Evolutionary conservation across 2,329 filamentous ascomycete species (phyloP), one percentile per base, ranked within the genome.

Genomic region (Dactylonectria estremocensis): DNA sequence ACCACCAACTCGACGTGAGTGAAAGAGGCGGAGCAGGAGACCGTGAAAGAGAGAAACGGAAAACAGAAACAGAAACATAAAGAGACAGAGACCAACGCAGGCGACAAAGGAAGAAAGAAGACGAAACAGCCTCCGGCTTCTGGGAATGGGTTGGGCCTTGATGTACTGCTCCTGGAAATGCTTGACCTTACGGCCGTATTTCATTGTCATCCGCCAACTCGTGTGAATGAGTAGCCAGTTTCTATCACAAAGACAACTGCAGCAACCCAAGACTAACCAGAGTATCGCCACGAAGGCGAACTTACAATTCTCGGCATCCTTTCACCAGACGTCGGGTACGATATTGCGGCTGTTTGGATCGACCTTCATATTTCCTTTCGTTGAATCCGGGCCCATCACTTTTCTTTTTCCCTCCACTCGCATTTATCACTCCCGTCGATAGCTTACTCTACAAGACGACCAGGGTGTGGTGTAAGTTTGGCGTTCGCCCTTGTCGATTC

Each of bases 181-280:
- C 69, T 71, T 67, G 69, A 64, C 56, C 35, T 63, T 63, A 58
- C 49, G 54, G 53, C 49, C 56, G 61, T 65, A 62, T 73, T 76
- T 76, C 72, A 76, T 76, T 76, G 73, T 76, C 67, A 61, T 68
- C 55, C 64, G 64, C 35, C 45, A 46, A 59, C 58, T 67, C 64
- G 60, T 64, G 63, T 70, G 70, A 73, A 74, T 74, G 56, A 68
- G 67, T 49, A 52, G 48, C 53, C 45, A 52, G 50, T 55, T 22
- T 45, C 55, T n/a, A 58, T n/a, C 65, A 67, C 61, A 68, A 68
- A 64, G 66, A 40, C 54, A 40, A 53, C 9, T 22, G 31, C 28
- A 20, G 40, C 43, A 37, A 46, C 43, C 31, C 24, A 49, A 35
- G 13, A 57, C 48, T 52, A 40, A 33, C 31, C 59, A 24, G n/a